These are phyloP conservation scores for Vanrija humicola DNA, from an alignment of 1,284 basidiomycete species.

Conservation along the genomic window DNA sequence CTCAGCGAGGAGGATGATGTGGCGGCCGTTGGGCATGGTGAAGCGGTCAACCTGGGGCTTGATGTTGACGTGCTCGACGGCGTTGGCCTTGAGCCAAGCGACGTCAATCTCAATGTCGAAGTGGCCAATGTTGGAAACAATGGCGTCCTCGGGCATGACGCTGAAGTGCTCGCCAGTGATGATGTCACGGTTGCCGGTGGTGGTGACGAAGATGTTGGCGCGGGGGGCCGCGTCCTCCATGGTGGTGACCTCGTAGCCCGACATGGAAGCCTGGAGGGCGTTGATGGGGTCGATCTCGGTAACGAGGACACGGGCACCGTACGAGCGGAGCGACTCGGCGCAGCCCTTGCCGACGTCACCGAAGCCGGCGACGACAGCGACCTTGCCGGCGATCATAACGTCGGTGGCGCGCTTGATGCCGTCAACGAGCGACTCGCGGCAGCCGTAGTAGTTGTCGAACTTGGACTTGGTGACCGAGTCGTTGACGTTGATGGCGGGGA, in stretches of 20 bases:
- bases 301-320: slow-evolving; percentile 92
- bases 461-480: slow-evolving; percentile 99
- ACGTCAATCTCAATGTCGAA: slow-evolving; percentile 99
- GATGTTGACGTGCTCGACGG: slow-evolving; percentile 79
- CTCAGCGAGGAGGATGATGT: slow-evolving; percentile 96
- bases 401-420: slow-evolving; percentile 99
- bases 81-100: slow-evolving; percentile 95
- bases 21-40: slow-evolving; percentile 85
- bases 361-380: slow-evolving; percentile 96
- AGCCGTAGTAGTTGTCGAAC: slow-evolving; percentile 86
- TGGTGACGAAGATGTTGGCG: slow-evolving; percentile 93
- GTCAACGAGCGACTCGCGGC: slow-evolving; percentile 98
- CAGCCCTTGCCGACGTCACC: slow-evolving; percentile 99
- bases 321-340: slow-evolving; percentile 93
- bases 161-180: slow-evolving; percentile 89
- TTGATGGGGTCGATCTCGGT: slow-evolving; percentile 99
- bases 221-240: slow-evolving; percentile 95
- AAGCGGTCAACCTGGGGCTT: slow-evolving; percentile 99
- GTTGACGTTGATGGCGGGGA: slow-evolving; percentile 99
- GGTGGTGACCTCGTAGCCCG: slow-evolving; percentile 95
- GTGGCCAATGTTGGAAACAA: slow-evolving; percentile 91
- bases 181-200: slow-evolving; percentile 98
- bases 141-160: slow-evolving; percentile 94
- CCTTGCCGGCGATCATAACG: slow-evolving; percentile 99
- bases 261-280: slow-evolving; percentile 98